Percentiles rank a stretch among this genome's conserved stretches.
Conservation (phyloP, 2,329 filamentous ascomycete species). For the Ploettnerulaceae sp. region DNA sequence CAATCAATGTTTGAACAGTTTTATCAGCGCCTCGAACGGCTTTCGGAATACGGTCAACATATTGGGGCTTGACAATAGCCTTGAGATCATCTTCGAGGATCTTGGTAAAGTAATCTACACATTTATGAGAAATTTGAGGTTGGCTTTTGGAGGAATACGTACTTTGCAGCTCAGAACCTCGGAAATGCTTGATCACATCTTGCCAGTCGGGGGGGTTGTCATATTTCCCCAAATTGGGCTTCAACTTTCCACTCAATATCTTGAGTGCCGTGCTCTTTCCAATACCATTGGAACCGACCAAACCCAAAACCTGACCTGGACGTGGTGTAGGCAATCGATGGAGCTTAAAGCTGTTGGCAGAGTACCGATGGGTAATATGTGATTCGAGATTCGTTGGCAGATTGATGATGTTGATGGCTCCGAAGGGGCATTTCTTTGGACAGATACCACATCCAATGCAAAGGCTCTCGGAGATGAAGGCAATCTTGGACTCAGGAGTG, state of each 20-base stretch:
- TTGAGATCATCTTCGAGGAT: conserved; percentile 95
- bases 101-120: conserved; percentile 93
- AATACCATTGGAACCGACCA: conserved; percentile 99
- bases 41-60: conserved; percentile 96
- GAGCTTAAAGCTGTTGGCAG: conserved; percentile 99
- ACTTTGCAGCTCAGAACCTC: conserved; percentile 96
- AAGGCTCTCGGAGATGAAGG: conserved; percentile 93
- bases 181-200: conserved; percentile 97
- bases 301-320: conserved; percentile 88
- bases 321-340: conserved; percentile 94
- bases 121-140: conserved; percentile 17
- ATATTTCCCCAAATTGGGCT: conserved; percentile 92
- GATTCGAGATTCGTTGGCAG: conserved; percentile 98
- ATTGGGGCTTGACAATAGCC: conserved; percentile 95
- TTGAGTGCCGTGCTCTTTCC: conserved; percentile 99
- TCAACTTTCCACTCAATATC: conserved; percentile 96
- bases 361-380: conserved; percentile 97
- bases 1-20: conserved; percentile 73
- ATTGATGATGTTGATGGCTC: conserved; percentile 99
- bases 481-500: conserved; percentile 78
- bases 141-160: conserved; percentile 24
- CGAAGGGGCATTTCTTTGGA: conserved; percentile 98
- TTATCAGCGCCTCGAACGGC: conserved; percentile 80
- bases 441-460: conserved; percentile 99
- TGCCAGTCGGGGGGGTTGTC: conserved; percentile 99